These are phyloP conservation scores for Microcyclospora tardicrescens DNA, from an alignment of 2,329 filamentous ascomycete species.

Conservation along the genomic window DNA sequence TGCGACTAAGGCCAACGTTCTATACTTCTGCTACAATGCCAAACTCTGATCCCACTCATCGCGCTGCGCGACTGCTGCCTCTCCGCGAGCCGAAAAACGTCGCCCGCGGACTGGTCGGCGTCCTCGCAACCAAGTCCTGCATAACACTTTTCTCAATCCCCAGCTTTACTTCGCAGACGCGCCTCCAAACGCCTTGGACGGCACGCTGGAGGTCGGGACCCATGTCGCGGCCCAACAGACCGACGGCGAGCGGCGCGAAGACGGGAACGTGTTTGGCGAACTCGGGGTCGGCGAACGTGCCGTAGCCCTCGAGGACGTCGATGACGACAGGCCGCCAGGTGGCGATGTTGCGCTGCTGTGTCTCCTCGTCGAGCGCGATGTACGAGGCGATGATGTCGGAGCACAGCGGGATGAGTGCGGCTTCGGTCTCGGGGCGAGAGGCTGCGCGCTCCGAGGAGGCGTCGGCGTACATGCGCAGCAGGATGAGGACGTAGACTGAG, in stretches of 20 bases:
- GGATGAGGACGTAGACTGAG: slow-evolving; percentile 86
- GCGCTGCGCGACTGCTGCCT: slow-evolving; percentile 8
- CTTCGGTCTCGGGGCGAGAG: slow-evolving; percentile 72
- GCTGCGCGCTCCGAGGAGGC: slow-evolving; percentile 68
- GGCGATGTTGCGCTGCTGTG: slow-evolving; percentile 89
- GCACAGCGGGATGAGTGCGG: slow-evolving; percentile 84
- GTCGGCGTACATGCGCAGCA: slow-evolving; percentile 96
- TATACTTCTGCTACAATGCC: neutral
- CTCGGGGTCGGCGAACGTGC: slow-evolving; percentile 64
- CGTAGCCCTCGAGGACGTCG: slow-evolving; percentile 88
- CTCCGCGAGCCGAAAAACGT: slow-evolving; percentile 15
- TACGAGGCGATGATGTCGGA: slow-evolving; percentile 86
- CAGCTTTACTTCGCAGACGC: slow-evolving; percentile 65
- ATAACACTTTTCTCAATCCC: slow-evolving; percentile 27
- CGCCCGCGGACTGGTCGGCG: slow-evolving; percentile 13
- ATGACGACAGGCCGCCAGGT: slow-evolving; percentile 97
- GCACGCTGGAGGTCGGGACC: slow-evolving; percentile 65
- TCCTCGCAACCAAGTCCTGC: slow-evolving; percentile 4
- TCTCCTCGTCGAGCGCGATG: slow-evolving; percentile 79
- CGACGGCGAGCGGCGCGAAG: slow-evolving; percentile 79
- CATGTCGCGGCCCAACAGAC: slow-evolving; percentile 70
- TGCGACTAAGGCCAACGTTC: neutral
- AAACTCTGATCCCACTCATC: slow-evolving; percentile 1
- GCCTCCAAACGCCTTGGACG: slow-evolving; percentile 61
- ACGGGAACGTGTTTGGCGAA: slow-evolving; percentile 67